Base-by-base conservation (phyloP, 2,329 filamentous ascomycete genomes). In the Endoconidiophora polonica region DNA sequence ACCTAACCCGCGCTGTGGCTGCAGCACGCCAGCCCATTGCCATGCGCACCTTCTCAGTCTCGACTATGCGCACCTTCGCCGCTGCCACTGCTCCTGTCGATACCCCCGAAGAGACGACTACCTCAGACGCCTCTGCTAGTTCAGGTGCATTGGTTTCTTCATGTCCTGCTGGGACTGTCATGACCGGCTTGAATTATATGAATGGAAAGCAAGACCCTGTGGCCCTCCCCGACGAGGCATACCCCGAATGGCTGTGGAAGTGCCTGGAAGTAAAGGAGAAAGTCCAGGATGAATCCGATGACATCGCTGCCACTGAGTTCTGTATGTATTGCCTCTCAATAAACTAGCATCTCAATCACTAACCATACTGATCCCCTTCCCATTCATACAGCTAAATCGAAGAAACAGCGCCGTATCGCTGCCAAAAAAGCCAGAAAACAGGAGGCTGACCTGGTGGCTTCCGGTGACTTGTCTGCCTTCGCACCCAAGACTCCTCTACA, bases 191-290 rank as follows among this genome's bases (percentile, higher is more conserved):
- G 50, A 90, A 86, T 64, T 90, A 83, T 65, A 65, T 80, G 59
- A 91, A 91, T 68, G 77, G 75, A 56, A 73, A 74, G 59, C 66
- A 71, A 36, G 84, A 90, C 60, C 85, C 86, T 0, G 68, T 90
- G 4, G 86, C 86, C 7, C 63, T 79, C 58, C 70, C 78, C 33
- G 86, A 93, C 57, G 70, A 77, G 20, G 82, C 83, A 54, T 93
- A 93, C 64, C 86, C 86, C 2, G 69, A 69, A 22, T 93, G 86
- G 86, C 64, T 93, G 54, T 93, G 86, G 86, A 70, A 65, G 2
- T 78, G 83, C 57, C 66, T 91, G 50, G 74, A 79, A 46, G 70
- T 74, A 52, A 68, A 76, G 64, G 74, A 76, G 63, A 76, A 72
- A 60, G 63, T 59, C 3, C 64, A 65, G 18, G 66, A 64, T 12